phyloP scores from a whole-genome alignment of 2,329 filamentous ascomycete species.

The Esteya vermicola region DNA sequence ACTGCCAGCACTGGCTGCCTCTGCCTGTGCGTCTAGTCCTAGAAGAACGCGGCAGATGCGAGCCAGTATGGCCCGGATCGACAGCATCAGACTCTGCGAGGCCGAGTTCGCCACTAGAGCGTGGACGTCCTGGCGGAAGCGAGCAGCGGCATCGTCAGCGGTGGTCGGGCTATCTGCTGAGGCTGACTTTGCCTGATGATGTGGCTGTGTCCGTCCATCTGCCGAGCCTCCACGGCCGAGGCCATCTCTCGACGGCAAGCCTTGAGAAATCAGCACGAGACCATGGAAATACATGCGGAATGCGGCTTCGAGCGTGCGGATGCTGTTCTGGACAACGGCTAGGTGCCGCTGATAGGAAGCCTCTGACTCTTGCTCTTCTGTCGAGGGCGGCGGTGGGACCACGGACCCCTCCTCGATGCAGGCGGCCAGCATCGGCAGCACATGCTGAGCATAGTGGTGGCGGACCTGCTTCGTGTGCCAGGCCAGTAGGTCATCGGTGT shows the following conservation, averaged over 20 bases:
- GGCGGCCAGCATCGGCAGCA: conserved; percentile 38
- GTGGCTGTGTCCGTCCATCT: no score
- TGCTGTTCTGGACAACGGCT: conserved; percentile 29
- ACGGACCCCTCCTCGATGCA: conserved; percentile 16
- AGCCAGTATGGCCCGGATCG: conserved; percentile 39
- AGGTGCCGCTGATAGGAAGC: conserved; percentile 28
- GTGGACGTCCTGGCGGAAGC: conserved; percentile 47
- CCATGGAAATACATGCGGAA: conserved; percentile 43
- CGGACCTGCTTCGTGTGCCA: conserved; percentile 50
- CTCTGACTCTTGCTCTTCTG: no score
- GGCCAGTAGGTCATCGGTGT: conserved; percentile 40
- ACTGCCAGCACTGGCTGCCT: not conserved
- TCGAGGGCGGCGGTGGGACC: not conserved
- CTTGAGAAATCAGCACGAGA: conserved; percentile 32
- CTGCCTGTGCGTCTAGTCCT: conserved; percentile 14
- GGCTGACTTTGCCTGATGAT: not conserved
- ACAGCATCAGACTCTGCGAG: conserved; percentile 34
- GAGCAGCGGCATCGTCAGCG: conserved; percentile 19
- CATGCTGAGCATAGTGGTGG: conserved; percentile 44
- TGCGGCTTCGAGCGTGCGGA: conserved; percentile 45
- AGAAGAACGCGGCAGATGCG: conserved; percentile 37
- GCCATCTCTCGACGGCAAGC: conserved; percentile 22
- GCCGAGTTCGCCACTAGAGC: conserved; percentile 52
- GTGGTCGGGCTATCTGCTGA: not conserved
- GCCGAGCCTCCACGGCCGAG: no score